Percentiles rank a stretch among this genome's conserved stretches.
Conservation (phyloP, 345 rosid species). For the Eucalyptus polyanthemos region DNA sequence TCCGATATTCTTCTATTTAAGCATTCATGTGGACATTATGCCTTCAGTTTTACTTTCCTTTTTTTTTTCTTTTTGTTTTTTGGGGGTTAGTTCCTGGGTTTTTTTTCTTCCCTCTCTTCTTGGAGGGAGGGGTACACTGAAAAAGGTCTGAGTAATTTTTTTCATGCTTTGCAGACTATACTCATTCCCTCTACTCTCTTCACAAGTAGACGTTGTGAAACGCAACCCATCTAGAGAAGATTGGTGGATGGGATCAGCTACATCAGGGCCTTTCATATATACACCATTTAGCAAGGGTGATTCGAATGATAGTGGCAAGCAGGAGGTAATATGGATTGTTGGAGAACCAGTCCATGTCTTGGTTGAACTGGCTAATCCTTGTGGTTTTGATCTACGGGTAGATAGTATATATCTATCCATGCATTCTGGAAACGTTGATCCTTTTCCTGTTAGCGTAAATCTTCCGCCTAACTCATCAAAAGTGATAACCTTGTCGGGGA, state of each 20-base stretch:
- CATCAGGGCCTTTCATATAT: slow-evolving; percentile 97
- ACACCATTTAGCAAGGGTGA: slow-evolving; percentile 97
- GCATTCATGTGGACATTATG: neutral
- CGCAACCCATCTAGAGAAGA: slow-evolving; percentile 84
- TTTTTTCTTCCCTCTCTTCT: neutral
- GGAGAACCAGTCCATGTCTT: slow-evolving; percentile 97
- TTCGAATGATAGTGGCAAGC: slow-evolving; percentile 61
- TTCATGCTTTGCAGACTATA: slow-evolving; percentile 44
- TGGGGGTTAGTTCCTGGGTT: neutral
- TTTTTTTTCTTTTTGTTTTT: neutral
- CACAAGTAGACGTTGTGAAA: slow-evolving; percentile 75
- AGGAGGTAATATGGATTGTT: slow-evolving; percentile 84
- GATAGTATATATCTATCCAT: slow-evolving; percentile 90
- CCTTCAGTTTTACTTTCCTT: neutral
- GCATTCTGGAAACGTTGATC: slow-evolving; percentile 85
- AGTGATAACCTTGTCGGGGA: slow-evolving; percentile 89
- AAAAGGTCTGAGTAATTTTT: neutral
- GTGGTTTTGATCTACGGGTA: slow-evolving; percentile 85
- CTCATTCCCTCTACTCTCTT: slow-evolving; percentile 80
- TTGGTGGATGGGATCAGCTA: slow-evolving; percentile 98
- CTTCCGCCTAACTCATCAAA: slow-evolving; percentile 95
- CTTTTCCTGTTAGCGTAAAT: slow-evolving; percentile 83
- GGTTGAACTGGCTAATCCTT: slow-evolving; percentile 98
- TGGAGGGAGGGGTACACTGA: neutral
- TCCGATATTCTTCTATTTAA: neutral